These are phyloP conservation scores for Diaporthe amygdali DNA, from an alignment of 2,329 filamentous ascomycete species.

Conservation along the genomic window DNA sequence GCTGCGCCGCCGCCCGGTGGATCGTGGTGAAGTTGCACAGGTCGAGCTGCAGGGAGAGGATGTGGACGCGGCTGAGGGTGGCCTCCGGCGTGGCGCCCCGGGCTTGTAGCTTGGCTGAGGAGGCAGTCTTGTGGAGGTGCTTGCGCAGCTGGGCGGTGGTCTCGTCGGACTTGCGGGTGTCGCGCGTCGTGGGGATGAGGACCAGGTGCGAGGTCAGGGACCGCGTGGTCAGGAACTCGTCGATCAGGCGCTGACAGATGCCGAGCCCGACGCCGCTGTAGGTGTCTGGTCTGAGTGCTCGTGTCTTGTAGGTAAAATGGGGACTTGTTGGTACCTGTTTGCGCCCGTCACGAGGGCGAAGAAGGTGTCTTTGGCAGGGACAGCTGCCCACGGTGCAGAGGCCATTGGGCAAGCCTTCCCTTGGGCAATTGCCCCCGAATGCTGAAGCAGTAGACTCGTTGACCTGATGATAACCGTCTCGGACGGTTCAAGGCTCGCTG, in stretches of 20 bases:
- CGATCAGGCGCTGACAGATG: constrained; percentile 83
- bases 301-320: neutral
- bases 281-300: constrained; percentile 33
- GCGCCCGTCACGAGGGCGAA: constrained; percentile 82
- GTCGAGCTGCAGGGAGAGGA: constrained; percentile 64
- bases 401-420: constrained; percentile 27
- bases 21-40: constrained; percentile 63
- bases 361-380: constrained; percentile 48
- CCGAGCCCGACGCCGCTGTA: constrained; percentile 83
- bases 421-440: neutral
- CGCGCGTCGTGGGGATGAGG: constrained; percentile 84
- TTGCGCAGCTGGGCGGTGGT: constrained; percentile 69
- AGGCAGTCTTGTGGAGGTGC: constrained; percentile 61
- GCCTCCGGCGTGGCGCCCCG: constrained; percentile 46
- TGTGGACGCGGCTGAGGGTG: constrained; percentile 57
- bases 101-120: constrained; percentile 44
- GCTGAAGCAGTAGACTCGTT: neutral
- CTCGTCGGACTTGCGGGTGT: constrained; percentile 72
- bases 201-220: constrained; percentile 73
- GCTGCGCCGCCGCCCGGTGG: constrained; percentile 50
- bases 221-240: constrained; percentile 80
- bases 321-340: constrained; percentile 68
- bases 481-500: no score
- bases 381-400: constrained; percentile 41
- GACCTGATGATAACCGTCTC: neutral